A percentile compares a stretch with the other conserved stretches of the same genome.
These are phyloP conservation scores for Pseudopithomyces maydicus DNA, from an alignment of 2,329 filamentous ascomycete genomes.

Conservation along the genomic window DNA sequence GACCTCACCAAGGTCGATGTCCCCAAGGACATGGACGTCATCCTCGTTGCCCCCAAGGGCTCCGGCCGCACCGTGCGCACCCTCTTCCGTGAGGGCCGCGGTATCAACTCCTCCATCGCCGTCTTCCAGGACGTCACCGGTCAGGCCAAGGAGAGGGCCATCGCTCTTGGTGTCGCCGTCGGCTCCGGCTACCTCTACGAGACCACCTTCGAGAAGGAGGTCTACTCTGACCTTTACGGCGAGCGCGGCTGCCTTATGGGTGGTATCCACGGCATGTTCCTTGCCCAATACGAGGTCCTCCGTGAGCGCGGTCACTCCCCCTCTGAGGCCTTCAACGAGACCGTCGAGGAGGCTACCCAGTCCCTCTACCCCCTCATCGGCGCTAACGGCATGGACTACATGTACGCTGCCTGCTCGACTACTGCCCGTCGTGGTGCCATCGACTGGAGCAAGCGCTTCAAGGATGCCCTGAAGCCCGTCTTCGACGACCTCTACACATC, in stretches of 20 bases:
- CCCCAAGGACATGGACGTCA: conserved; percentile 94
- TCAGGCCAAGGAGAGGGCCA: conserved; percentile 96
- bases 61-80: conserved; percentile 98
- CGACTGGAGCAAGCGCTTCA: conserved; percentile 97
- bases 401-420: conserved; percentile 99
- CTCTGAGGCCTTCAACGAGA: conserved; percentile 99
- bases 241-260: conserved; percentile 99
- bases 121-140: conserved; percentile 98
- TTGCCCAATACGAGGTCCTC: conserved; percentile 99
- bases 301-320: conserved; percentile 97
- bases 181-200: conserved; percentile 99
- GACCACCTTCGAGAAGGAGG: conserved; percentile 99
- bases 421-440: conserved; percentile 98
- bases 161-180: conserved; percentile 95
- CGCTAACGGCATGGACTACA: conserved; percentile 99
- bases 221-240: conserved; percentile 99
- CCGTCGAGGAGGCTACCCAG: conserved; percentile 99
- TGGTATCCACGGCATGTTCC: conserved; percentile 99
- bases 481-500: conserved; percentile 97
- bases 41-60: conserved; percentile 98
- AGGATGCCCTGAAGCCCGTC: conserved; percentile 96
- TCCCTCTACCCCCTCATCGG: conserved; percentile 97
- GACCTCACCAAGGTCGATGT: conserved; percentile 98
- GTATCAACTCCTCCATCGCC: conserved; percentile 99
- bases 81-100: conserved; percentile 98